These are phyloP conservation scores for Xeromyces bisporus DNA, from an alignment of 495 filamentous ascomycete genomes.

Conservation along the genomic window DNA sequence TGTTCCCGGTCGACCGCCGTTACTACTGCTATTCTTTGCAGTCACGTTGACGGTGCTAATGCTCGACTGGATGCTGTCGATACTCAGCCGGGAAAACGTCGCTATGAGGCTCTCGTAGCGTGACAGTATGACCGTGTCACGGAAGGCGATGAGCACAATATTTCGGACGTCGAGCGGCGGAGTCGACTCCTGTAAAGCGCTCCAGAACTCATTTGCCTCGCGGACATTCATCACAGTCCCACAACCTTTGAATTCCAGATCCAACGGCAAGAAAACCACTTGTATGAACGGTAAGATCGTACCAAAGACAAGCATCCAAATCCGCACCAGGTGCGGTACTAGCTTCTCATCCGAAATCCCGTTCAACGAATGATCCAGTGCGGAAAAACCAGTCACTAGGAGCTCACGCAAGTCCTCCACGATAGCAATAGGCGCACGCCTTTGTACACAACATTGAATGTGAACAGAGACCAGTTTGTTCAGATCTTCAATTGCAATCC, in stretches of 20 bases:
- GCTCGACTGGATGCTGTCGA: slow-evolving; percentile 60
- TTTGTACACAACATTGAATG: slow-evolving; percentile 59
- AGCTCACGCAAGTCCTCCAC: slow-evolving; percentile 69
- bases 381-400: slow-evolving; percentile 63
- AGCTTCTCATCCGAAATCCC: slow-evolving; percentile 66
- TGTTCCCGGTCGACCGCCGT: slow-evolving; percentile 43
- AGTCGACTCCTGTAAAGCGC: slow-evolving; percentile 24
- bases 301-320: slow-evolving; percentile 86
- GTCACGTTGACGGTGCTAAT: slow-evolving; percentile 29
- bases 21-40: slow-evolving; percentile 27
- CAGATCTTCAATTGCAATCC: slow-evolving; percentile 83
- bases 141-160: slow-evolving; percentile 76
- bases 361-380: slow-evolving; percentile 65
- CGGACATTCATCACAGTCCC: slow-evolving; percentile 58
- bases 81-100: slow-evolving; percentile 77
- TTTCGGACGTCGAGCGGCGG: slow-evolving; percentile 60
- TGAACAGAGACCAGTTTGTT: slow-evolving; percentile 76
- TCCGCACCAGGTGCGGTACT: slow-evolving; percentile 72
- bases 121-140: slow-evolving; percentile 72
- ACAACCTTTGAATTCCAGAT: slow-evolving; percentile 79
- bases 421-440: slow-evolving; percentile 46
- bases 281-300: slow-evolving; percentile 87
- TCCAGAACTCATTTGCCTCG: slow-evolving; percentile 82
- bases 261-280: slow-evolving; percentile 85
- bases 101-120: slow-evolving; percentile 71